Evolutionary conservation across 2,329 filamentous ascomycete species (phyloP).

Genomic region (Claviceps sorghi): DNA sequence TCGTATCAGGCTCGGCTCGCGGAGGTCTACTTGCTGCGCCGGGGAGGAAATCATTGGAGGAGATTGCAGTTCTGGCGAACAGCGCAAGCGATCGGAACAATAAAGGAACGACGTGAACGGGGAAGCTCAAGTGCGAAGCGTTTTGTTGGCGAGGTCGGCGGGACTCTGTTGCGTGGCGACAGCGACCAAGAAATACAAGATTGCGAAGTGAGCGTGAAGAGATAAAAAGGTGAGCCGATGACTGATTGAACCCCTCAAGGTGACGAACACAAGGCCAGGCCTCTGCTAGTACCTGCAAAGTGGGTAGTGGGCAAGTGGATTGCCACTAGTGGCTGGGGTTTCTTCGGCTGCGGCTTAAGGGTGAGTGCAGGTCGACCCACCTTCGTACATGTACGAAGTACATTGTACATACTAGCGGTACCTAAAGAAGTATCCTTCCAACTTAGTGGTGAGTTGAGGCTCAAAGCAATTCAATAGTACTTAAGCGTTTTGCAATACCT

Average conservation of each 20-base stretch:
- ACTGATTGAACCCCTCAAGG: constrained; percentile 10
- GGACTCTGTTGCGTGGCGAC: neutral
- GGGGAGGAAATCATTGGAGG: constrained; percentile 22
- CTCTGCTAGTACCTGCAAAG: neutral
- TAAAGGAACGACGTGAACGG: neutral
- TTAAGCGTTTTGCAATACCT: neutral
- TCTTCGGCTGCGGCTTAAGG: constrained; percentile 7
- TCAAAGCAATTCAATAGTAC: no score
- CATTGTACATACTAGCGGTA: no score
- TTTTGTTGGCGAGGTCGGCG: neutral
- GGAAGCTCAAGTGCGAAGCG: neutral
- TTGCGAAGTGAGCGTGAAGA: constrained; percentile 4
- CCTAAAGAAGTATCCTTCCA: no score
- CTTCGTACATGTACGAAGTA: no score
- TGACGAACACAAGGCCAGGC: constrained; percentile 3
- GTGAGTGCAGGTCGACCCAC: neutral
- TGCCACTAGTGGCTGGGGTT: constrained; percentile 5
- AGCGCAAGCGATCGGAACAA: constrained; percentile 1
- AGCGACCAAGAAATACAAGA: neutral
- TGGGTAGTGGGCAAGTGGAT: neutral
- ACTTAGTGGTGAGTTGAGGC: no score
- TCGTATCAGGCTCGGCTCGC: constrained; percentile 21
- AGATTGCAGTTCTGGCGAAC: constrained; percentile 11
- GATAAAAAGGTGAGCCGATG: constrained; percentile 7
- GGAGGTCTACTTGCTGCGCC: constrained; percentile 20